phyloP scores from a whole-genome alignment of 2,329 filamentous ascomycete genomes.

The Aspergillus sojae region DNA sequence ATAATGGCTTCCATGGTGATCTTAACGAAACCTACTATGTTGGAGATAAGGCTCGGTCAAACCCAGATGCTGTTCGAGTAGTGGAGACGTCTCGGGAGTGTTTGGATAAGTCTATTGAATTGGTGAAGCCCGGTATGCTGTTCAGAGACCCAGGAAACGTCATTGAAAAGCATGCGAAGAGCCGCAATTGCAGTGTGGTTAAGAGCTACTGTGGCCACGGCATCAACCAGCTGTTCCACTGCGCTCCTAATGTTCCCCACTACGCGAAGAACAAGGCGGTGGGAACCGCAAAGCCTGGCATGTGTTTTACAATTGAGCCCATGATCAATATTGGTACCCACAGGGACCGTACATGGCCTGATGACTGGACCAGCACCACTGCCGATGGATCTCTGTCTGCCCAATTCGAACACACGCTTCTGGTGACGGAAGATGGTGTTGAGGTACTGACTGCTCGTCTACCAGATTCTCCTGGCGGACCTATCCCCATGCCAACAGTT shows the following conservation, averaged over 20 bases:
- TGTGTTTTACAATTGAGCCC: constrained; percentile 99
- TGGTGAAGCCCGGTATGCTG: constrained; percentile 89
- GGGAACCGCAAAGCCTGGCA: constrained; percentile 88
- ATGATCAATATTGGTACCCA: constrained; percentile 96
- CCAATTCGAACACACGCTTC: constrained; percentile 88
- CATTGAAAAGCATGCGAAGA: constrained; percentile 94
- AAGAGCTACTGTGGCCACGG: constrained; percentile 96
- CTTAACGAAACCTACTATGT: constrained; percentile 99
- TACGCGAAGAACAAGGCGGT: constrained; percentile 99
- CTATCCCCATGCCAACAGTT: constrained; percentile 59
- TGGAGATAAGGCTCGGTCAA: constrained; percentile 79
- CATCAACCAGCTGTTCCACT: constrained; percentile 92
- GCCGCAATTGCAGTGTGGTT: constrained; percentile 82
- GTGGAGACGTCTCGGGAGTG: constrained; percentile 89
- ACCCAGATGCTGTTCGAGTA: constrained; percentile 85
- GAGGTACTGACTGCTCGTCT: constrained; percentile 77
- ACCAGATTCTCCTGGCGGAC: constrained; percentile 73
- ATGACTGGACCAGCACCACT: constrained; percentile 97
- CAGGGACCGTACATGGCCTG: constrained; percentile 93
- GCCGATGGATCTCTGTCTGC: constrained; percentile 86
- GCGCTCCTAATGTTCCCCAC: constrained; percentile 90
- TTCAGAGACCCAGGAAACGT: constrained; percentile 92
- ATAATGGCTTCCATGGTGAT: constrained; percentile 93
- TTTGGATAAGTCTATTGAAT: constrained; percentile 84
- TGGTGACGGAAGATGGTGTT: constrained; percentile 80